These are phyloP conservation scores for Coffea eugenioides DNA, from an alignment of 257 asterid species.

Conservation along the genomic window DNA sequence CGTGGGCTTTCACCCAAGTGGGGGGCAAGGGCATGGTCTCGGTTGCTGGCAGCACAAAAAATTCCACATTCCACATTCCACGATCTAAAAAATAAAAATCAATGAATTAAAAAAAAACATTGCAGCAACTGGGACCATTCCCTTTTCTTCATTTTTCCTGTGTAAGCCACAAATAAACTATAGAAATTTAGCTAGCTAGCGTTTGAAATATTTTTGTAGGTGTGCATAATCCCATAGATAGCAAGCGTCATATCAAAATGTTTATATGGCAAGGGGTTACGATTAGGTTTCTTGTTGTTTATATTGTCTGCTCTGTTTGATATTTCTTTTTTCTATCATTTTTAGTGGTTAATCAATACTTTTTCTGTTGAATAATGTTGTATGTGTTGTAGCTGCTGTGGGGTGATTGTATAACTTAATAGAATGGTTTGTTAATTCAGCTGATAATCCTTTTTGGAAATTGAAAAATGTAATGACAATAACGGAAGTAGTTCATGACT, in stretches of 20 bases:
- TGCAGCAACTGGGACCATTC: neutral
- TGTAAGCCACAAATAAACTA: neutral
- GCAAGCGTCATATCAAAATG: no score
- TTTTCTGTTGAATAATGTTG: neutral
- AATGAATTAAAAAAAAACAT: neutral
- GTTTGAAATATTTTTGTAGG: no score
- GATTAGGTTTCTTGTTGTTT: no score
- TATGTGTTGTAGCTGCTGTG: neutral
- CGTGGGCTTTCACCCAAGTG: neutral
- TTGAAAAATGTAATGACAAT: neutral
- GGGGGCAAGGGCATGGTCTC: neutral
- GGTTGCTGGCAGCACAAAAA: slow-evolving; percentile 1
- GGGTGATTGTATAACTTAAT: neutral
- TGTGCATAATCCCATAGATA: no score
- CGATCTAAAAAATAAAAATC: no score
- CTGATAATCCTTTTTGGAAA: neutral
- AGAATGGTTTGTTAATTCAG: neutral
- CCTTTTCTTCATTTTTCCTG: neutral
- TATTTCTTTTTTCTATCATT: neutral
- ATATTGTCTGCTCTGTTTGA: no score
- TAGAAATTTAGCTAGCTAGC: neutral
- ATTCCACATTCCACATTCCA: no score
- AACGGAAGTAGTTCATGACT: neutral
- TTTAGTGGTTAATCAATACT: neutral
- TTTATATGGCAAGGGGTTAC: no score